phyloP scores from a whole-genome alignment of 2,329 filamentous ascomycete genomes.

The Mariannaea sp. region DNA sequence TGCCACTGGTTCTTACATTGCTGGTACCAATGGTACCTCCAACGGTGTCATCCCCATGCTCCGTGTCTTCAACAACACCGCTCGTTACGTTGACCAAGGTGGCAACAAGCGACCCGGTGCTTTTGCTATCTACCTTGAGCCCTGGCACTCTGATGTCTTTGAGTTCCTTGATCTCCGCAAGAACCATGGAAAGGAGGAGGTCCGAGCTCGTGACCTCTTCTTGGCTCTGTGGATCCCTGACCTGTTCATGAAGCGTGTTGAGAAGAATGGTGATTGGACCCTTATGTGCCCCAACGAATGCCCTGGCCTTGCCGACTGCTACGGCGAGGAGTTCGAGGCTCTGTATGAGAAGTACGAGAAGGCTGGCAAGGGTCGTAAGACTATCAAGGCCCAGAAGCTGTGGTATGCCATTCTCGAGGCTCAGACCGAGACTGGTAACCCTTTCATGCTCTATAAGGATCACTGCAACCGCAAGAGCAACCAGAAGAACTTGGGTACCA shows the following conservation, averaged over 20 bases:
- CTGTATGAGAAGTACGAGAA: conserved; percentile 93
- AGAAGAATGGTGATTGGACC: conserved; percentile 96
- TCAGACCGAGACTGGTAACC: conserved; percentile 98
- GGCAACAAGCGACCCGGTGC: conserved; percentile 99
- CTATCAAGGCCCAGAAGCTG: conserved; percentile 95
- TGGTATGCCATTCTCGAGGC: conserved; percentile 99
- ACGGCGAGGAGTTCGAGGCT: conserved; percentile 95
- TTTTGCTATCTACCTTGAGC: conserved; percentile 98
- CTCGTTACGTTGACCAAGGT: conserved; percentile 97
- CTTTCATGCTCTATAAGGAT: conserved; percentile 99
- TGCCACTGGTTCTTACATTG: conserved; percentile 96
- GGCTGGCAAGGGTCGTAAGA: conserved; percentile 85
- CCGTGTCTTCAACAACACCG: conserved; percentile 98
- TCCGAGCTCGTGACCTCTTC: conserved; percentile 96
- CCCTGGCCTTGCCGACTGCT: conserved; percentile 92
- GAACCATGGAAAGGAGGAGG: conserved; percentile 99
- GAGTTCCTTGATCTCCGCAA: conserved; percentile 97
- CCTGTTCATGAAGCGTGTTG: conserved; percentile 99
- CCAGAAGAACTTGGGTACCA: conserved; percentile 99
- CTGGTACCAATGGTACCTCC: conserved; percentile 95
- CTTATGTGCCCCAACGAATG: conserved; percentile 98
- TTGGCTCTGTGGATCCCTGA: conserved; percentile 98
- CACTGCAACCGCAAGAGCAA: conserved; percentile 98
- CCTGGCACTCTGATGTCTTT: conserved; percentile 98
- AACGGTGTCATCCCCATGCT: conserved; percentile 98